phyloP scores from a whole-genome alignment of 441 rosid species.

The Capsella rubella region DNA sequence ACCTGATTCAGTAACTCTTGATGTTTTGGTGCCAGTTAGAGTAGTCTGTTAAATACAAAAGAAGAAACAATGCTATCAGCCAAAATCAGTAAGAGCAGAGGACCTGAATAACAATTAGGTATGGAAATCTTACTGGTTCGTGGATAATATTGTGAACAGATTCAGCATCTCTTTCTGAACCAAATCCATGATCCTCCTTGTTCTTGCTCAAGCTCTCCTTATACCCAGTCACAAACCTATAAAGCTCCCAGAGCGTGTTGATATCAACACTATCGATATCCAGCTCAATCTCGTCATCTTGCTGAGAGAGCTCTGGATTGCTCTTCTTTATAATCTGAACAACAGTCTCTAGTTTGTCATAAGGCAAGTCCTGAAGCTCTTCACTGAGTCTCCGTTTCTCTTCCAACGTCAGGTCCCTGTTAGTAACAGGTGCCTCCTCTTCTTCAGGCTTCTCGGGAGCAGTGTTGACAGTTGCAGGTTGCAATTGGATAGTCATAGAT shows the following conservation, averaged over 20 bases:
- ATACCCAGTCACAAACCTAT: slow-evolving; percentile 64
- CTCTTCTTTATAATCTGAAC: slow-evolving; percentile 75
- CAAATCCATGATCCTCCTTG: slow-evolving; percentile 59
- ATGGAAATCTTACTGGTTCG: slow-evolving; percentile 53
- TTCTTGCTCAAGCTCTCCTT: slow-evolving; percentile 57
- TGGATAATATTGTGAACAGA: slow-evolving; percentile 48
- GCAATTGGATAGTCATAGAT: slow-evolving; percentile 48
- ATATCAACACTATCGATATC: slow-evolving; percentile 88
- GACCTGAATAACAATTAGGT: slow-evolving; percentile 27
- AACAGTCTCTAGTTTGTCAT: slow-evolving; percentile 61
- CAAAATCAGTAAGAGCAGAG: slow-evolving; percentile 10
- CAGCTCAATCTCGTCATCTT: slow-evolving; percentile 94
- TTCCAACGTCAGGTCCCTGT: slow-evolving; percentile 71
- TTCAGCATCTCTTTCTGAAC: slow-evolving; percentile 54
- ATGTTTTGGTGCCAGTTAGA: slow-evolving; percentile 45
- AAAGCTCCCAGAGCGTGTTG: slow-evolving; percentile 92
- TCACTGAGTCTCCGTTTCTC: slow-evolving; percentile 75
- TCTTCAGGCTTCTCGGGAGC: slow-evolving; percentile 48
- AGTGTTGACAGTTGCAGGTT: slow-evolving; percentile 38
- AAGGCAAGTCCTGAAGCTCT: slow-evolving; percentile 72
- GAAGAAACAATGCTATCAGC: slow-evolving; percentile 32
- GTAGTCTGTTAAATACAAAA: slow-evolving; percentile 54
- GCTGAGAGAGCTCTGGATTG: slow-evolving; percentile 66
- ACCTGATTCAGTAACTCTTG: slow-evolving; percentile 61
- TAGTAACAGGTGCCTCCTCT: slow-evolving; percentile 47